Percentiles rank a stretch among this genome's conserved stretches.
Conservation (phyloP, 2,329 filamentous ascomycete genomes). For the Cadophora sp. region DNA sequence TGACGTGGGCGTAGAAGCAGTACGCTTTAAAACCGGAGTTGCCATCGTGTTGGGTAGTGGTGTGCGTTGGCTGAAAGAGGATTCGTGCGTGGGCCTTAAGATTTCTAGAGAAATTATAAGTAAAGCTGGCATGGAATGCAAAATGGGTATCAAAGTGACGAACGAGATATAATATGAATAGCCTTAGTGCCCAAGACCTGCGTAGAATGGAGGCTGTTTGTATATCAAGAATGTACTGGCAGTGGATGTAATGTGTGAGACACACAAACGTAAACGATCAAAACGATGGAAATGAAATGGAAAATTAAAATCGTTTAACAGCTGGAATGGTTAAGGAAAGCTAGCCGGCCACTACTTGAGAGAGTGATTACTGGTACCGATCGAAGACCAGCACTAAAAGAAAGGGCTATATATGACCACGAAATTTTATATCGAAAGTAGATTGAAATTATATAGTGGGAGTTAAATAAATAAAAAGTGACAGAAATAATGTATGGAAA, state of each 20-base stretch:
- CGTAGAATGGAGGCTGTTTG: too few species aligned
- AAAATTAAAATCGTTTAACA: neutral
- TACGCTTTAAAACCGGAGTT: neutral
- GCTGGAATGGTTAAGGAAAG: neutral
- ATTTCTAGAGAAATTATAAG: neutral
- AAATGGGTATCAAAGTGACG: too few species aligned
- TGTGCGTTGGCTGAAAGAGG: neutral
- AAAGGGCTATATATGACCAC: neutral
- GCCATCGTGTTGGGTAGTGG: neutral
- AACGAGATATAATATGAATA: too few species aligned
- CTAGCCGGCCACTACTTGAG: neutral
- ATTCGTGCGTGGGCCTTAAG: too few species aligned
- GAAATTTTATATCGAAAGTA: neutral
- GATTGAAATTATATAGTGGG: neutral
- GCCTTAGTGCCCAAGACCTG: too few species aligned
- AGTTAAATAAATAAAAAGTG: neutral
- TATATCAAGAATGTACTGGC: too few species aligned
- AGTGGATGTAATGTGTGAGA: too few species aligned
- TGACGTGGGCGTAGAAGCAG: neutral
- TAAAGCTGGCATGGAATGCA: neutral
- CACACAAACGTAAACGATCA: too few species aligned
- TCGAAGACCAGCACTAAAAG: neutral
- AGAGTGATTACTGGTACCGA: neutral
- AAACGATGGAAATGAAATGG: neutral
- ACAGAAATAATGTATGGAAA: too few species aligned